Base-by-base conservation (phyloP, 2,329 filamentous ascomycete genomes). In the Penicillium sp. region DNA sequence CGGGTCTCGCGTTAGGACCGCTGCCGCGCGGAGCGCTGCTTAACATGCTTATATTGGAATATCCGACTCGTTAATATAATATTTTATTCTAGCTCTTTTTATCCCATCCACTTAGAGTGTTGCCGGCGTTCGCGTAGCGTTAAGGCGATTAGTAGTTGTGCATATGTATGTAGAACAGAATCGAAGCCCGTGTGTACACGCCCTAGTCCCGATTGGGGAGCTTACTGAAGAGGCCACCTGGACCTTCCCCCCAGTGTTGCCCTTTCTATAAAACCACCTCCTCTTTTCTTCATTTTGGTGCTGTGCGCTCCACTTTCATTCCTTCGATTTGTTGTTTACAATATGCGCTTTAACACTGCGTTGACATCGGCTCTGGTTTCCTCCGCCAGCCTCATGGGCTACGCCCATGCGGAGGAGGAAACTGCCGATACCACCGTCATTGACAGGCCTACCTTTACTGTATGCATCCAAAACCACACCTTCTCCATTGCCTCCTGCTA, bases 271-370 rank as follows among this genome's bases (percentile, higher is more conserved):
- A 64, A 63, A 60, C 59, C 59, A 53, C 48, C 53, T 53, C 55
- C 54, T 57, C 54, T 58, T 52, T 50, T 57, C 46, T 45, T 45
- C 46, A 57, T 42, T 52, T 48, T 52, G 51, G 54, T 46, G 43
- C 43, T 45, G 44, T 41, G 44, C 51, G 53, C 48, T 49, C 46
- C 51, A 51, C 51, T 51, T 47, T 48, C 46, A 45, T 53, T 52
- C 48, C 41, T 47, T 42, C 45, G 40, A 34, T 28, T 45, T 31
- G 42, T 54, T 56, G 44, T 56, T 65, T 19, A 29, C 78, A 83
- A 66, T 67, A 94, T 95, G 88, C 88, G 85, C 82, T 82, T 95
- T 74, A 85, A 86, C 75, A 77, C 85, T 70, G 81, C 85, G 66
- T 80, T 88, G 64, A 85, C 84, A 60, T 81, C 85, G 60, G 80